phyloP scores from a whole-genome alignment of 208 protist genomes.

The Naegleria fowleri region DNA sequence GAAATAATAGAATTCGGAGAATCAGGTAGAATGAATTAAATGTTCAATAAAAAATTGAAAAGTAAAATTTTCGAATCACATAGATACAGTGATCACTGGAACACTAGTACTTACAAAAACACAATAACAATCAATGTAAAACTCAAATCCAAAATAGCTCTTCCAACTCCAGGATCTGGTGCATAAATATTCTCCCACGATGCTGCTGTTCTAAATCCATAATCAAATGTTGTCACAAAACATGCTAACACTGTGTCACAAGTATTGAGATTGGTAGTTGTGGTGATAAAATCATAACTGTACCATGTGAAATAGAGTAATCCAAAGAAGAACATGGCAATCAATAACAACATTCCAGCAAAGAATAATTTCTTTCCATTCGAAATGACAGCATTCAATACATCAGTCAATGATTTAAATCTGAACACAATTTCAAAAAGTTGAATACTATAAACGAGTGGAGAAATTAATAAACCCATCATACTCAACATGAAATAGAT shows the following conservation, averaged over 20 bases:
- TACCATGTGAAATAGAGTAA: neutral
- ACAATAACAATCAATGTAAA: slow-evolving; percentile 63
- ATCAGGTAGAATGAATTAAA: no score
- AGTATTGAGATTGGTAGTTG: neutral
- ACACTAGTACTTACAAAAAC: slow-evolving; percentile 36
- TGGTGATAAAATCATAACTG: neutral
- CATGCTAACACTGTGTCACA: neutral
- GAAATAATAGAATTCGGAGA: no score
- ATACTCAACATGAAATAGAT: neutral
- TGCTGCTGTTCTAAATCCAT: neutral
- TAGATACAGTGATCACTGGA: no score
- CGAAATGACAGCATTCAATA: neutral
- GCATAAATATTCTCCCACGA: neutral
- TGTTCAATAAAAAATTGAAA: no score
- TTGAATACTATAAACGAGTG: neutral
- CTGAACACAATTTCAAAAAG: neutral
- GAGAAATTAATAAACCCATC: neutral
- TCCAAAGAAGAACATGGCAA: neutral
- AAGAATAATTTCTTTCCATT: neutral
- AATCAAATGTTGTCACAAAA: neutral
- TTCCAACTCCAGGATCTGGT: neutral
- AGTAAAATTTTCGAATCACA: no score
- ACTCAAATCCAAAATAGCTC: slow-evolving; percentile 31
- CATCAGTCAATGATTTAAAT: neutral
- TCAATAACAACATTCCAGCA: neutral